phyloP scores from a whole-genome alignment of 345 rosid species.

The Eucalyptus polybractea region DNA sequence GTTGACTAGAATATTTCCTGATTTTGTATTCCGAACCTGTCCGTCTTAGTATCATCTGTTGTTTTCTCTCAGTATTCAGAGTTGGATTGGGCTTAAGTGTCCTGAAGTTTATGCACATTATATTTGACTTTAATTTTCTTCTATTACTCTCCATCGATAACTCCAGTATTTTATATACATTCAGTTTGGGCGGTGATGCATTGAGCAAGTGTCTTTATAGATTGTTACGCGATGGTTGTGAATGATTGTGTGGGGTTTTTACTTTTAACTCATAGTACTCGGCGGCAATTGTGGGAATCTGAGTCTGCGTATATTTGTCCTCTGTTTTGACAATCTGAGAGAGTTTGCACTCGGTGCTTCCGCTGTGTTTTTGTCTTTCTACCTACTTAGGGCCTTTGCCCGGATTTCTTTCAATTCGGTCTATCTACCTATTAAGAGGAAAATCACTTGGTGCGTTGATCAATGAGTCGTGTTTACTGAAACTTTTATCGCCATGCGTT shows the following conservation, averaged over 20 bases:
- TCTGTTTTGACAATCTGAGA: background rate
- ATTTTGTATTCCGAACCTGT: background rate
- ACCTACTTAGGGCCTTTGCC: background rate
- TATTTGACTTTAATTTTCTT: background rate
- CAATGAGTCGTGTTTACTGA: background rate
- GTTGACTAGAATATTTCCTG: background rate
- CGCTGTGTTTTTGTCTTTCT: background rate
- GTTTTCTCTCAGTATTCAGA: background rate
- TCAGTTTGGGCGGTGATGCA: background rate
- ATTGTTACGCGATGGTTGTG: background rate
- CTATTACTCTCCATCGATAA: background rate
- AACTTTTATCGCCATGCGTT: background rate
- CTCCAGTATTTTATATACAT: background rate
- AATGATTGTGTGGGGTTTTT: background rate
- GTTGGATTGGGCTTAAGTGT: background rate
- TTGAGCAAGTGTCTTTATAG: background rate
- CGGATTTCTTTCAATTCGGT: background rate
- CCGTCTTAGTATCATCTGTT: background rate
- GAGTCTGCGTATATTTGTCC: background rate
- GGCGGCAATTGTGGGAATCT: background rate
- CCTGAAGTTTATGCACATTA: background rate
- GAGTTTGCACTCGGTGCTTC: background rate
- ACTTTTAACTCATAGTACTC: background rate
- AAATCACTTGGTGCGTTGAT: background rate
- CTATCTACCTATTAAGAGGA: background rate